A percentile compares a stretch with the other conserved stretches of the same genome.
Evolutionary conservation across 768 basidiomycete species (phyloP).

Genomic region (Sutorius australiensis): DNA sequence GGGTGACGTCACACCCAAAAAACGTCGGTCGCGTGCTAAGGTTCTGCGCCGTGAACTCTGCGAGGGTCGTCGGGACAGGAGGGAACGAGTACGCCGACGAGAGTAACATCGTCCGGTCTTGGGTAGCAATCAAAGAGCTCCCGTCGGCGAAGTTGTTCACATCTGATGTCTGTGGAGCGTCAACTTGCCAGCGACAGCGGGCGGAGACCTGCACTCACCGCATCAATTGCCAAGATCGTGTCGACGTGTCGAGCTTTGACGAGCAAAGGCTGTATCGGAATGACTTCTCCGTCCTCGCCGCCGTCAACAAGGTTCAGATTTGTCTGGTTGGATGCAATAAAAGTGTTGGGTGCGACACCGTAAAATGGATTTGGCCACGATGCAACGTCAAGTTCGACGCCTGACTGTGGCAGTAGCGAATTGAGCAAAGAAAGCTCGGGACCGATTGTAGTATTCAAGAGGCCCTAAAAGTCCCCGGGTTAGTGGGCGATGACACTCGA

Average conservation of each 20-base stretch:
- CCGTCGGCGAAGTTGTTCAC: conserved; percentile 20
- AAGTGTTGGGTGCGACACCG: conserved; percentile 33
- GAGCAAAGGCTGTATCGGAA: conserved; percentile 50
- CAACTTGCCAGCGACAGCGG: neutral
- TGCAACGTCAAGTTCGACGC: conserved; percentile 29
- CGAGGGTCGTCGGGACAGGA: conserved; percentile 24
- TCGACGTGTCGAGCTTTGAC: conserved; percentile 45
- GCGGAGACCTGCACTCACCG: conserved; percentile 18
- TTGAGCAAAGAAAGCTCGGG: conserved; percentile 15
- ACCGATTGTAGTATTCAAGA: conserved; percentile 10
- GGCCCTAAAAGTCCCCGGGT: conserved; percentile 8
- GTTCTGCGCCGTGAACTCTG: conserved; percentile 34
- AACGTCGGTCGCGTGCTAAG: conserved; percentile 40
- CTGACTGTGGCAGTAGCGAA: conserved; percentile 22
- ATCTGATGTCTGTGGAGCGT: conserved; percentile 13
- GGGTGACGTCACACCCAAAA: conserved; percentile 40
- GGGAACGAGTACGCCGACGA: conserved; percentile 34
- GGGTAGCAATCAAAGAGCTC: conserved; percentile 27
- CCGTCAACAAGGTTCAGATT: conserved; percentile 38
- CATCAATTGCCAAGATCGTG: conserved; percentile 49
- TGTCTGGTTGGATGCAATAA: conserved; percentile 31
- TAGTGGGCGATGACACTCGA: neutral
- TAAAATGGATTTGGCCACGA: conserved; percentile 38
- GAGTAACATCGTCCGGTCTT: conserved; percentile 39
- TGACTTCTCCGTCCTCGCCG: conserved; percentile 40